Conservation (phyloP, 2,329 filamentous ascomycete genomes). For the Monilinia aucupariae region DNA sequence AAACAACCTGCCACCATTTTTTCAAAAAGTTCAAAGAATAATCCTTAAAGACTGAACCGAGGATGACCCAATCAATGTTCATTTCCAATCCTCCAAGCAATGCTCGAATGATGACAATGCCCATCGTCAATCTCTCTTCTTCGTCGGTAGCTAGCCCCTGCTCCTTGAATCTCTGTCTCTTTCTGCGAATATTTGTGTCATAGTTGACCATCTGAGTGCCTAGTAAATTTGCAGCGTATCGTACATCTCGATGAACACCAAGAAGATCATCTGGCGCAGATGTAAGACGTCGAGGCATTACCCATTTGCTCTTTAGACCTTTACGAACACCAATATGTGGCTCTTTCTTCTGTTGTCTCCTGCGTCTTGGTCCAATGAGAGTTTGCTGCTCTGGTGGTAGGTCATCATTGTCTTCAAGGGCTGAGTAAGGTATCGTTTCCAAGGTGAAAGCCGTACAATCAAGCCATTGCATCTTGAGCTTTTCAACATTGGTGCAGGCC, state of each 20-base stretch:
- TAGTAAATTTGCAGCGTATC: constrained; percentile 11
- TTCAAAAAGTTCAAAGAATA: constrained; percentile 47
- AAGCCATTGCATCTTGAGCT: constrained; percentile 24
- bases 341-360: constrained; percentile 9
- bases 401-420: constrained; percentile 32
- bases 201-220: constrained; percentile 17
- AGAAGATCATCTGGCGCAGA: constrained; percentile 14
- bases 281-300: constrained; percentile 13
- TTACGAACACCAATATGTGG: constrained; percentile 12
- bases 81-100: constrained; percentile 56
- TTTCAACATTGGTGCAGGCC: constrained; percentile 3
- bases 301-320: constrained; percentile 16
- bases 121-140: constrained; percentile 48
- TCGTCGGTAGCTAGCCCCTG: constrained; percentile 38
- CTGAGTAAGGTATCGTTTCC: constrained; percentile 41
- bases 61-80: constrained; percentile 55
- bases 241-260: constrained; percentile 15
- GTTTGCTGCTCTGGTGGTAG: constrained; percentile 12
- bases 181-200: constrained; percentile 10
- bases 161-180: constrained; percentile 31
- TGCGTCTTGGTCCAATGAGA: background rate
- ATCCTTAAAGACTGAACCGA: constrained; percentile 51
- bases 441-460: constrained; percentile 39
- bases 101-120: constrained; percentile 53
- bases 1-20: constrained; percentile 50